Base-by-base conservation (phyloP, 306 rosid species). In the Trifolium repens region DNA sequence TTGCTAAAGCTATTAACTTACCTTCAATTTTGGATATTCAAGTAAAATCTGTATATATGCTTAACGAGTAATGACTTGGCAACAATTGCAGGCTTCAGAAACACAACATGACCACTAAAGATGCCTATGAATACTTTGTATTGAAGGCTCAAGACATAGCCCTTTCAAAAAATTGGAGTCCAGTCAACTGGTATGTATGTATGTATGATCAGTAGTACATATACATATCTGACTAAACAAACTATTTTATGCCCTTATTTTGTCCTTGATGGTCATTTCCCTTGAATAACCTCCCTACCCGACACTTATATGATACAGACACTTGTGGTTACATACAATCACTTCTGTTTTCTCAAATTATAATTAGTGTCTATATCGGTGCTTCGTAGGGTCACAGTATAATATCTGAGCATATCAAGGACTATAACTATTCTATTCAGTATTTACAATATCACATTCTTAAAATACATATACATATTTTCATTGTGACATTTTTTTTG, bases 161-260 rank as follows among this genome's bases (percentile, higher is more conserved):
- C 8, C 64, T 94, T 79, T 92, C 96, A 16, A 86, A 85, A 77
- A 85, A 86, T 69, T 91, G 96, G 99, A 87, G 67, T 80, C 99
- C 99, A 0, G 97, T 94, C 67, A 94, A 94, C 82, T 94, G 99
- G n/a, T n/a, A n/a, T n/a, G n/a, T n/a, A n/a, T n/a, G 39, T 34
- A 34, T 6, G 98, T 94, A 88, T 85, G 82, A 43, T 72, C 34
- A 4, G 39, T 34, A 62, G 12, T 46, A 32, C 75, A 46, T 52
- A 15, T 61, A 57, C 22, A 44, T 70, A 69, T 37, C 54, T 77
- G 5, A 69, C 67, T 26, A 54, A 42, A 72, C 50, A 76, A 66
- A 46, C 17, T 78, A 16, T 26, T 40, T 71, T 46, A 32, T 72
- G 60, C 35, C 65, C 60, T 68, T 55, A 40, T 43, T 78, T 50